These are phyloP conservation scores for Aspergillus niger DNA, from an alignment of 2,329 filamentous ascomycete species.

Conservation along the genomic window DNA sequence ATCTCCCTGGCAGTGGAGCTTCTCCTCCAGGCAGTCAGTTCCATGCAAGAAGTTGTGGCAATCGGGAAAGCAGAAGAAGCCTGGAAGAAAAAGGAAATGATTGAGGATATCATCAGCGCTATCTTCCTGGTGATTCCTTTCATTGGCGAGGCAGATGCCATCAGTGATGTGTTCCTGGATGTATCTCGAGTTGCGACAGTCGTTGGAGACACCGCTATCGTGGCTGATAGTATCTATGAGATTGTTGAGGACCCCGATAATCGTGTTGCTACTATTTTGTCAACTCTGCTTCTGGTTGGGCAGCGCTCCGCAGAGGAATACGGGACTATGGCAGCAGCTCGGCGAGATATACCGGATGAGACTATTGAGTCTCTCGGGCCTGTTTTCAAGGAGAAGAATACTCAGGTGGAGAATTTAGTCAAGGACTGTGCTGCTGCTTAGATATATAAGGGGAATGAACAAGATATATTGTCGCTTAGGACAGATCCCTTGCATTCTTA, in stretches of 20 bases:
- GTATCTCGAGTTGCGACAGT: conserved; percentile 12
- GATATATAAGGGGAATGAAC: no score
- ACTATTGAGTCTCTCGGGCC: conserved; percentile 6
- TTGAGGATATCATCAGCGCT: conserved; percentile 16
- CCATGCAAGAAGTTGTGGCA: conserved; percentile 15
- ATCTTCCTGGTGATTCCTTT: conserved; percentile 18
- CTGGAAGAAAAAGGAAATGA: conserved; percentile 12
- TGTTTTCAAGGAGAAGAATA: conserved; percentile 10
- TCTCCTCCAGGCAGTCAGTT: conserved; percentile 10
- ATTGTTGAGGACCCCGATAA: conserved; percentile 16
- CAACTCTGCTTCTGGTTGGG: conserved; percentile 2
- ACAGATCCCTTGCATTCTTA: no score
- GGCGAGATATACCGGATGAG: conserved; percentile 5
- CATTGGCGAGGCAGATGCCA: conserved; percentile 6
- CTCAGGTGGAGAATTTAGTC: conserved; percentile 31
- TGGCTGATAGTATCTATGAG: conserved; percentile 14
- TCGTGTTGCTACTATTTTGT: conserved; percentile 3
- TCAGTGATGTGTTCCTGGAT: conserved; percentile 5
- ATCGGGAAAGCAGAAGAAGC: conserved; percentile 15
- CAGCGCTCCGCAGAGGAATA: conserved; percentile 2
- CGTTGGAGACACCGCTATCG: conserved; percentile 8
- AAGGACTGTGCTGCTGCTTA: not conserved
- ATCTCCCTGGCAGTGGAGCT: conserved; percentile 11
- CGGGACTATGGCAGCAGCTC: not conserved
- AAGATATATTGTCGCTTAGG: no score